A percentile compares a stretch with the other conserved stretches of the same genome.
These are phyloP conservation scores for Parascedosporium putredinis DNA, from an alignment of 2,329 filamentous ascomycete species.

Conservation along the genomic window DNA sequence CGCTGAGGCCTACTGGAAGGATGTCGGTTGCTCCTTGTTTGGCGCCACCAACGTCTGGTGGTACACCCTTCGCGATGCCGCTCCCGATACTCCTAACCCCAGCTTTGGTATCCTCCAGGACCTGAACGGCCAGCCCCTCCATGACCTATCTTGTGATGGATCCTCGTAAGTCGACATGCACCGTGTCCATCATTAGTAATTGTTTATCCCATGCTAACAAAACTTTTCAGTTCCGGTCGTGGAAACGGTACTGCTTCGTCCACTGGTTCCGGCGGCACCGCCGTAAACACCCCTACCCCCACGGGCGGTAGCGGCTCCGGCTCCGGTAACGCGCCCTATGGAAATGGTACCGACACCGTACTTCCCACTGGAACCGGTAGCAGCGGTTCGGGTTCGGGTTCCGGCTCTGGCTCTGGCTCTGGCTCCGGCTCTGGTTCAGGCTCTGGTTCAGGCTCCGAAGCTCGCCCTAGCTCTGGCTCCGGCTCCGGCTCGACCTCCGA, in stretches of 20 bases:
- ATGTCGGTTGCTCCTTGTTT: constrained; percentile 64
- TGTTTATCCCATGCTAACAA: no score
- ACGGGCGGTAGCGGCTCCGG: background rate
- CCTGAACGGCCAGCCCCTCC: constrained; percentile 45
- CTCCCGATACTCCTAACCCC: constrained; percentile 48
- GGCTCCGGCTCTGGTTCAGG: background rate
- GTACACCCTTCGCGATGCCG: constrained; percentile 64
- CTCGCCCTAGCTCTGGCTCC: background rate
- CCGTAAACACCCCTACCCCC: background rate
- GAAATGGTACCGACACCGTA: background rate
- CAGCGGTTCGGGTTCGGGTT: constrained; percentile 1
- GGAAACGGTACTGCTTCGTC: background rate
- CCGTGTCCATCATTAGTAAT: no score
- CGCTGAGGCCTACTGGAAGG: constrained; percentile 70
- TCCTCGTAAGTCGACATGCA: constrained; percentile 11
- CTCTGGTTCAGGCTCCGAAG: background rate
- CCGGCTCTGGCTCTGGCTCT: background rate
- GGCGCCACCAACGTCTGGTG: constrained; percentile 60
- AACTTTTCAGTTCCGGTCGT: background rate
- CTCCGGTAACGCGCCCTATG: background rate
- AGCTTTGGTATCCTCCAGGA: constrained; percentile 58
- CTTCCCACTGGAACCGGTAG: background rate
- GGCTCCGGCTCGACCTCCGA: background rate
- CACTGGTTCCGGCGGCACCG: background rate
- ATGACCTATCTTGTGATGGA: constrained; percentile 49